Evolutionary conservation across 148 eudicot genomes (phyloP).

Genomic region (Fallopia convolvulus): DNA sequence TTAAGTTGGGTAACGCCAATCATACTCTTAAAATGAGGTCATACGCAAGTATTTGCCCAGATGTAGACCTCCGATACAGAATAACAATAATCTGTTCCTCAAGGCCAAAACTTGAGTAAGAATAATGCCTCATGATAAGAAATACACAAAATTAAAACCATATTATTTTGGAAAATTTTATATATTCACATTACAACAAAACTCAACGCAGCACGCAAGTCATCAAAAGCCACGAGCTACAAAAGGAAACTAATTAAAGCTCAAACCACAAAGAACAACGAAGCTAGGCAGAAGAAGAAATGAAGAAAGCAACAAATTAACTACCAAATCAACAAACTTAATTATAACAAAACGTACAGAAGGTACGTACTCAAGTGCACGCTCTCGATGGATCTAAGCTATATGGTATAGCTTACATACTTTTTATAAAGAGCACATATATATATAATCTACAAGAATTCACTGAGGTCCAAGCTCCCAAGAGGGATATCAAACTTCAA

Average conservation of each 20-base stretch:
- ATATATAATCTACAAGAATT: constrained; percentile 8
- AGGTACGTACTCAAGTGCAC: neutral
- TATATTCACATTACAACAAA: neutral
- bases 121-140: too few species aligned
- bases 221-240: neutral
- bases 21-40: too few species aligned
- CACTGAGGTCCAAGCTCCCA: constrained; percentile 11
- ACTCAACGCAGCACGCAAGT: neutral
- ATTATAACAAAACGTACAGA: neutral
- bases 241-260: neutral
- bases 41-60: too few species aligned
- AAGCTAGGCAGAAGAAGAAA: neutral
- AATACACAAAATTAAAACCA: neutral
- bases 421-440: neutral
- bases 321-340: neutral
- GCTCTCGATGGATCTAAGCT: neutral
- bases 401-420: neutral
- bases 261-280: neutral
- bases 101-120: too few species aligned
- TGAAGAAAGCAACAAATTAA: neutral
- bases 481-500: constrained; percentile 7
- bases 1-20: too few species aligned
- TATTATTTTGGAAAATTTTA: too few species aligned
- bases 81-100: too few species aligned
- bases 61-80: too few species aligned